phyloP scores from a whole-genome alignment of 129 eudicot genomes.

The Tagetes patula region DNA sequence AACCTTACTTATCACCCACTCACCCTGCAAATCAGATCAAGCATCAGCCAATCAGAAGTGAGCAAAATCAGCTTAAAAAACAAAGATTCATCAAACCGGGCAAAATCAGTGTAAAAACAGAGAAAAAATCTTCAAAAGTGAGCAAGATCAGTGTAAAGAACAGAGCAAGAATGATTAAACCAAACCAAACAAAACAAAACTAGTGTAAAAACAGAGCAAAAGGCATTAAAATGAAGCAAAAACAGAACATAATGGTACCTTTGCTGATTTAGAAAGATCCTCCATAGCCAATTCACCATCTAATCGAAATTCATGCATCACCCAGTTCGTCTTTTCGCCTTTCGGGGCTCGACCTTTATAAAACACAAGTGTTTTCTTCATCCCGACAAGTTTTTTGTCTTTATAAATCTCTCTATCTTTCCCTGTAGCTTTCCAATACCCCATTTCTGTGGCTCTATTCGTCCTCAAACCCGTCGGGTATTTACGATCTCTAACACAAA shows the following conservation, averaged over 20 bases:
- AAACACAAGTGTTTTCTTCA: conserved; percentile 77
- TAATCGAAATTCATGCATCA: conserved; percentile 73
- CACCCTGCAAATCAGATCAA: conserved; percentile 49
- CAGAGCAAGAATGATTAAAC: conserved; percentile 4
- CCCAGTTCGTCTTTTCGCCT: conserved; percentile 75
- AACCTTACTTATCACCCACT: conserved; percentile 74
- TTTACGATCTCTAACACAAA: conserved; percentile 71
- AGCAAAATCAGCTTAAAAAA: neutral
- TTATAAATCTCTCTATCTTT: conserved; percentile 67
- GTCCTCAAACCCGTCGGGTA: conserved; percentile 75
- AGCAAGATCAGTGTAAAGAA: neutral
- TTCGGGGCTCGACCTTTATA: conserved; percentile 70
- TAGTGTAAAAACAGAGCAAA: neutral
- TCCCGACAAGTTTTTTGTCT: conserved; percentile 47
- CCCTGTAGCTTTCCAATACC: conserved; percentile 86
- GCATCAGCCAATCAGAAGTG: neutral
- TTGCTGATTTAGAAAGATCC: conserved; percentile 41
- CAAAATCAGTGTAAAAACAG: neutral
- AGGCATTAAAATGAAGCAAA: neutral
- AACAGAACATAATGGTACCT: conserved; percentile 38
- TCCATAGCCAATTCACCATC: conserved; percentile 43
- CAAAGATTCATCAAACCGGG: neutral
- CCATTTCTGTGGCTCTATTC: conserved; percentile 65
- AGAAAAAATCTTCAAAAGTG: neutral
- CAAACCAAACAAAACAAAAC: neutral